Percentiles rank a stretch among this genome's conserved stretches.
These are phyloP conservation scores for Zygnema circumcarinatum DNA, from an alignment of 139 green algal genomes.

Conservation along the genomic window DNA sequence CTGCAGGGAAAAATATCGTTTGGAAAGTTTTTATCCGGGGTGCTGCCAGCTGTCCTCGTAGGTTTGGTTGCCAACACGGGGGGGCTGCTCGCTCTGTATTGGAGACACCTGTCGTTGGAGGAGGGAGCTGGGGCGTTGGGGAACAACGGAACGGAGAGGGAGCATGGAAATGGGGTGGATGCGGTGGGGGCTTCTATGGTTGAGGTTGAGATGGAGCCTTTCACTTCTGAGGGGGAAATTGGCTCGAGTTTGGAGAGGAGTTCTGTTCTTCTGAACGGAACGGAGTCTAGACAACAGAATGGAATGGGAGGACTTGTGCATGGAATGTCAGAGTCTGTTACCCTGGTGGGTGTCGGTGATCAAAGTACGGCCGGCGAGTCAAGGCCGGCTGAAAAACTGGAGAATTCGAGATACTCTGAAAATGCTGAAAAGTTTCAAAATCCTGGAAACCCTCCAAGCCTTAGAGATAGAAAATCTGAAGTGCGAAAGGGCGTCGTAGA, in stretches of 20 bases:
- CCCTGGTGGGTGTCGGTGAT: no score
- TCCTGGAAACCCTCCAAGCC: no score
- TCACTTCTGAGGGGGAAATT: neutral
- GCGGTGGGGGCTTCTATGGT: neutral
- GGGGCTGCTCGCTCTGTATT: conserved; percentile 16
- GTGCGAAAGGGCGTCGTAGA: no score
- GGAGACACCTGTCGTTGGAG: neutral
- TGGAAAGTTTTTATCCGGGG: conserved; percentile 20
- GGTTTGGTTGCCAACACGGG: neutral
- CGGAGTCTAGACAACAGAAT: no score
- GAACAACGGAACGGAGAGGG: neutral
- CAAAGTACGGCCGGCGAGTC: no score
- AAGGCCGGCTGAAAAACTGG: no score
- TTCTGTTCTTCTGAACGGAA: neutral
- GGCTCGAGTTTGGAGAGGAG: neutral
- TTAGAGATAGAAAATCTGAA: no score
- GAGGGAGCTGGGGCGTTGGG: neutral
- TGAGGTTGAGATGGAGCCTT: neutral
- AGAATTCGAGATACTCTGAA: no score
- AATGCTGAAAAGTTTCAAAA: no score
- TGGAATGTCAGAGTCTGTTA: no score
- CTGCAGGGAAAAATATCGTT: conserved; percentile 8
- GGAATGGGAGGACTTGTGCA: no score
- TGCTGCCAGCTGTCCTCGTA: neutral
- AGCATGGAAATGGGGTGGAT: neutral